Conservation (phyloP, 139 green algal species). For the Coelastrella sp. region DNA sequence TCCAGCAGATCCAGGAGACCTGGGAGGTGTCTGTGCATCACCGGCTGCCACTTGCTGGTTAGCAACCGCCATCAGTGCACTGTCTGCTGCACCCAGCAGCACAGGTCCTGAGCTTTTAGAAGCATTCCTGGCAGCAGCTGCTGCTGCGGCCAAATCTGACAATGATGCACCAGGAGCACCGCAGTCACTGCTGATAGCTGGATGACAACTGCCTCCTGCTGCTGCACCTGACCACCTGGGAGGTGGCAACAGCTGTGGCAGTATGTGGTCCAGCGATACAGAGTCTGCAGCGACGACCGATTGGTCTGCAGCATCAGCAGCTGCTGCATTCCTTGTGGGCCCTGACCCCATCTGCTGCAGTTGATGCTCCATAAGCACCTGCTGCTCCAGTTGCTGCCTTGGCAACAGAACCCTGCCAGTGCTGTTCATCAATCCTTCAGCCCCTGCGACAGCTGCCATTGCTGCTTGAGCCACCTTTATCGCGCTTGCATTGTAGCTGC, state of each 20-base stretch:
- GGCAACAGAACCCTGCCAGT: not conserved
- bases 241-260: constrained; percentile 23
- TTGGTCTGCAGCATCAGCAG: not conserved
- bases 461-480: not conserved
- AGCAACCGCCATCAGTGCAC: not conserved
- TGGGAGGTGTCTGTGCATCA: too few relatives aligned
- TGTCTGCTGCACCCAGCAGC: not conserved
- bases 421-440: not conserved
- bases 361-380: not conserved
- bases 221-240: not conserved
- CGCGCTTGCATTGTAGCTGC: not conserved
- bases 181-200: too few relatives aligned
- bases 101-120: not conserved
- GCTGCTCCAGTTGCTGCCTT: not conserved
- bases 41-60: too few relatives aligned
- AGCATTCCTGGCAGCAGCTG: not conserved
- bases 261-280: not conserved
- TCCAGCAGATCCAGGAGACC: too few relatives aligned
- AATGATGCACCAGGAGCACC: not conserved
- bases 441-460: not conserved
- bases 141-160: not conserved
- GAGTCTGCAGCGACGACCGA: constrained; percentile 1
- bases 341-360: not conserved
- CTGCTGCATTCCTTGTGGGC: not conserved
- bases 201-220: not conserved